Base-by-base conservation (phyloP, 345 rosid species). In the Isatis tinctoria region DNA sequence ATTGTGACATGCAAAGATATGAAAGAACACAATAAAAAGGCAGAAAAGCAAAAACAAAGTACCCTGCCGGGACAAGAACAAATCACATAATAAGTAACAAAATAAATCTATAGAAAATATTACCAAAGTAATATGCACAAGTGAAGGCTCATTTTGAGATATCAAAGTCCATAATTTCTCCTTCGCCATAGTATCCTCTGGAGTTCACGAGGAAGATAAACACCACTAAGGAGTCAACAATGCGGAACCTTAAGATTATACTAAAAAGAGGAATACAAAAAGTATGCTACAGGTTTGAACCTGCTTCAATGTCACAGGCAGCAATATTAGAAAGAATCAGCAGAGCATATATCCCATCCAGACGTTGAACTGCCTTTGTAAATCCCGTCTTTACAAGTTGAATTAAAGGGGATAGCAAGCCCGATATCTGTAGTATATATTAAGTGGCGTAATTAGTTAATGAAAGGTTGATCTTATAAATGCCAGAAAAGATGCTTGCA, bases 281-380 rank as follows among this genome's bases (percentile, higher is more conserved):
- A 18, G 4, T 36, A 49, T 26, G 52, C 10, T 72, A 28, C 72
- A 48, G 10, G 16, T 47, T 48, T 70, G 67, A 65, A 78, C 99
- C 99, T 87, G 99, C 97, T 95, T 87, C 85, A 61, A 92, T 86
- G 78, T 95, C 97, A 70, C 76, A 75, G 32, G 96, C 90, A 65
- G 96, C 97, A 73, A 95, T 88, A 84, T 79, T 95, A 66, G 86
- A 93, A 66, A 83, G 86, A 24, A 90, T 75, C 78, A 82, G 84
- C 78, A 95, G 83, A 39, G 99, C 97, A 87, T 92, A 95, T 43
- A 92, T 67, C 56, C 97, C 99, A 83, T 95, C 99, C 77, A 95
- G 79, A 53, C 99, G 95, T 76, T 95, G 99, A 39, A 81, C 96
- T 14, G 88, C 81, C 82, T 92, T 95, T 24, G 97, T 88, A 72